These are phyloP conservation scores for Phialocephala sp. DNA, from an alignment of 2,329 filamentous ascomycete species.

Conservation along the genomic window DNA sequence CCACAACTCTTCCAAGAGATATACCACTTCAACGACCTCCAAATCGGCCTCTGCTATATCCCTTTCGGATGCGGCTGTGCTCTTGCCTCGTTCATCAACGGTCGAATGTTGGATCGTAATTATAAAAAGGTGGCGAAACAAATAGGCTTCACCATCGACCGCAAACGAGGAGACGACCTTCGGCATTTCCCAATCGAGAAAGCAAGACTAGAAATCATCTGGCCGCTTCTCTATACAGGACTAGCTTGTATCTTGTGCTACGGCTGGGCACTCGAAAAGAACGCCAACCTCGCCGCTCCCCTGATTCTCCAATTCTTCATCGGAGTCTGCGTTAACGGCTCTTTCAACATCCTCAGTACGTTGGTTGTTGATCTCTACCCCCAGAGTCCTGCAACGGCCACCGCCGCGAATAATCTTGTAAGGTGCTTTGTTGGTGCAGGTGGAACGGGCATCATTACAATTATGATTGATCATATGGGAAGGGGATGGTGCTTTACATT, in stretches of 20 bases:
- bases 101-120: conserved; percentile 66
- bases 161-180: conserved; percentile 53
- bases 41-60: conserved; percentile 43
- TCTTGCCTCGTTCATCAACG: conserved; percentile 58
- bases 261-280: conserved; percentile 61
- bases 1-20: conserved; percentile 50
- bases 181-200: conserved; percentile 45
- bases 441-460: conserved; percentile 63
- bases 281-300: conserved; percentile 58
- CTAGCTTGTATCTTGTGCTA: conserved; percentile 59
- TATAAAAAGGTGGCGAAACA: conserved; percentile 70
- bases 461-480: conserved; percentile 62
- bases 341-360: conserved; percentile 67
- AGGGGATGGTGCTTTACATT: conserved; percentile 68
- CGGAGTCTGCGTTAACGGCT: conserved; percentile 62
- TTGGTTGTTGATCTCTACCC: conserved; percentile 69
- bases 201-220: conserved; percentile 57
- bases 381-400: conserved; percentile 63
- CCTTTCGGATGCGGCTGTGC: conserved; percentile 58
- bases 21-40: conserved; percentile 42
- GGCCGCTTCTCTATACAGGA: conserved; percentile 60
- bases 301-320: conserved; percentile 62
- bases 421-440: conserved; percentile 66
- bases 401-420: conserved; percentile 67
- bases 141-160: conserved; percentile 65